phyloP scores from a whole-genome alignment of 2,329 filamentous ascomycete genomes.

The Talaromyces sp. region DNA sequence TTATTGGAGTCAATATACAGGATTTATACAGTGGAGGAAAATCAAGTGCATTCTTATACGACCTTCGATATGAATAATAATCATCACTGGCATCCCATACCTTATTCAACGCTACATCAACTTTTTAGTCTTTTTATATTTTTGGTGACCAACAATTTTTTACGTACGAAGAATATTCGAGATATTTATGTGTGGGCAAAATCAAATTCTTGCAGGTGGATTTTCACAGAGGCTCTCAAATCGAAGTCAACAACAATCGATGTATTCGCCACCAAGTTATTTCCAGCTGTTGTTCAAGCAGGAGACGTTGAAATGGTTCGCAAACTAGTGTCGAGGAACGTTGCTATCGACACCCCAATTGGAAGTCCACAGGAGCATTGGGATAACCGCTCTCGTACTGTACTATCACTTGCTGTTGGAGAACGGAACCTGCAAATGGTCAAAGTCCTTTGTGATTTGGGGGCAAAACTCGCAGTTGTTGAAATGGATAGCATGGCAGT shows the following conservation, averaged over 20 bases:
- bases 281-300: background rate
- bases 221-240: background rate
- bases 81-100: too few relatives aligned
- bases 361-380: background rate
- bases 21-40: background rate
- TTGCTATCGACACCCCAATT: background rate
- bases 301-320: background rate
- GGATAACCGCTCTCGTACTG: background rate
- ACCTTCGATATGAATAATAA: too few relatives aligned
- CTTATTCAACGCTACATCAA: background rate
- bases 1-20: background rate
- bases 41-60: background rate
- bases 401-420: background rate
- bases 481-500: background rate
- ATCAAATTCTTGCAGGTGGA: background rate
- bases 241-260: background rate
- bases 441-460: background rate
- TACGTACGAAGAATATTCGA: accelerated
- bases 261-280: background rate
- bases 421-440: background rate
- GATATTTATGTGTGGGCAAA: background rate
- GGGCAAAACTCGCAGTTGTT: background rate
- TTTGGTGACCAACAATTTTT: background rate
- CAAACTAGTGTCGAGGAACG: background rate
- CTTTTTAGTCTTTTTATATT: background rate